These are phyloP conservation scores for Cyberlindnera mississippiensis DNA, from an alignment of 805 yeast genomes.

Conservation along the genomic window DNA sequence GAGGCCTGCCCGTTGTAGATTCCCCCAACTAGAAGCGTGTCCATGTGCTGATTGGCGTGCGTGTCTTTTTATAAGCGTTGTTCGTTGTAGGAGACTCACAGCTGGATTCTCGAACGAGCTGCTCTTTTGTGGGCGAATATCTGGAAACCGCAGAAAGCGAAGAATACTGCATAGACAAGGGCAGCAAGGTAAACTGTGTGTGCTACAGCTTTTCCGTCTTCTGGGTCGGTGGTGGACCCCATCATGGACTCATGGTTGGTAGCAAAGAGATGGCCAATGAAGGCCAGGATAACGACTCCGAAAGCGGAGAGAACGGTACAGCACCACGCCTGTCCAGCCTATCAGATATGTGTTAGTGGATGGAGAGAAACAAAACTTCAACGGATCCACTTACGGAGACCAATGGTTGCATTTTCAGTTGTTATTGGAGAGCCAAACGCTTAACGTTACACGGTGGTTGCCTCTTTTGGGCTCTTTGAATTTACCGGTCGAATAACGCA, in stretches of 20 bases:
- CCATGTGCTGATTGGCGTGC: no score
- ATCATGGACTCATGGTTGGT: slow-evolving; percentile 84
- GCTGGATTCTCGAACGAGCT: slow-evolving; percentile 15
- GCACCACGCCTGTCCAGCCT: slow-evolving; percentile 89
- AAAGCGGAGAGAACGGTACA: slow-evolving; percentile 92
- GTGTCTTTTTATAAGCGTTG: not conserved
- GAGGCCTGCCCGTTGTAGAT: no score
- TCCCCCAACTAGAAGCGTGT: no score
- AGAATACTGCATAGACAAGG: slow-evolving; percentile 71
- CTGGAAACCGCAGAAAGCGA: slow-evolving; percentile 89
- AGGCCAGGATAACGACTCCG: slow-evolving; percentile 82
- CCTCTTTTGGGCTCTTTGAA: no score
- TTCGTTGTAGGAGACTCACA: slow-evolving; percentile 1
- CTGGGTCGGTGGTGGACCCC: slow-evolving; percentile 89
- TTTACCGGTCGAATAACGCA: no score
- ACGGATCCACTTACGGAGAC: slow-evolving; percentile 38
- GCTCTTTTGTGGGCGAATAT: slow-evolving; percentile 57
- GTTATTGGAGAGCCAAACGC: not conserved
- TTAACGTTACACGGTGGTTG: no score
- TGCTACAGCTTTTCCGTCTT: slow-evolving; percentile 91
- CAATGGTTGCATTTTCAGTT: slow-evolving; percentile 39
- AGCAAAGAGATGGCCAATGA: slow-evolving; percentile 78
- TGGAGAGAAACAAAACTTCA: no score
- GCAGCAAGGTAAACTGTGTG: slow-evolving; percentile 89
- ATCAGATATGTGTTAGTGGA: not conserved